Percentiles rank a stretch among this genome's conserved stretches.
Conservation (phyloP, 1,284 basidiomycete species). For the Stygiomarasmius scandens region DNA sequence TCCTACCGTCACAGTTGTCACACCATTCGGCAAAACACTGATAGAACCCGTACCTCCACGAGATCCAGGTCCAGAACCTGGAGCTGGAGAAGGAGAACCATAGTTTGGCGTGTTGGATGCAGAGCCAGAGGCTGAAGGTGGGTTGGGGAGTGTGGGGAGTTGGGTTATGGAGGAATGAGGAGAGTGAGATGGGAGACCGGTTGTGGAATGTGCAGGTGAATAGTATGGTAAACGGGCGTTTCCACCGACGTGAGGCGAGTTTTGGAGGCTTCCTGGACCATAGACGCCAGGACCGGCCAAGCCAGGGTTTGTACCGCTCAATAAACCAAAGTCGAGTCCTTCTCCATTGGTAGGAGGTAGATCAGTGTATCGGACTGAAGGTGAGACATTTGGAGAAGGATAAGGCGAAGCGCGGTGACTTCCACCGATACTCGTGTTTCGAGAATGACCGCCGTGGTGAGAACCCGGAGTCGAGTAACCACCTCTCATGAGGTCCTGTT, state of each 20-base stretch:
- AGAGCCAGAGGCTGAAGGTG: background rate
- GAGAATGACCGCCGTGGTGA: background rate
- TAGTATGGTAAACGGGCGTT: background rate
- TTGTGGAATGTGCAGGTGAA: background rate
- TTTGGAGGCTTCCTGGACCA: background rate
- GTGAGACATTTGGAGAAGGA: slow-evolving; percentile 42
- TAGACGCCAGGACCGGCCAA: background rate
- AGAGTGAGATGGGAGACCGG: background rate
- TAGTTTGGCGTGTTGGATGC: background rate
- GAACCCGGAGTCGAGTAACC: background rate
- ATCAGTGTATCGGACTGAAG: slow-evolving; percentile 15
- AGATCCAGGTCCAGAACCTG: background rate
- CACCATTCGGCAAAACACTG: background rate
- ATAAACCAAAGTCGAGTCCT: slow-evolving; percentile 6
- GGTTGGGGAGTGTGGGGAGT: background rate
- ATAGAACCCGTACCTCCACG: background rate
- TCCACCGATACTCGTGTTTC: slow-evolving; percentile 20
- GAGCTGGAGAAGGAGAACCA: slow-evolving; percentile 10
- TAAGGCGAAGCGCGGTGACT: slow-evolving; percentile 40
- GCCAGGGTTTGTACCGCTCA: slow-evolving; percentile 4
- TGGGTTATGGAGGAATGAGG: background rate
- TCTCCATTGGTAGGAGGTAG: slow-evolving; percentile 13
- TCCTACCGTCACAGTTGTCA: slow-evolving; percentile 11
- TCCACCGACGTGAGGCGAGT: background rate
- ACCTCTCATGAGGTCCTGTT: background rate